Percentiles rank a stretch among this genome's conserved stretches.
Conservation (phyloP, 192 early-diverging fungal species). For the Pilaira anomala region DNA sequence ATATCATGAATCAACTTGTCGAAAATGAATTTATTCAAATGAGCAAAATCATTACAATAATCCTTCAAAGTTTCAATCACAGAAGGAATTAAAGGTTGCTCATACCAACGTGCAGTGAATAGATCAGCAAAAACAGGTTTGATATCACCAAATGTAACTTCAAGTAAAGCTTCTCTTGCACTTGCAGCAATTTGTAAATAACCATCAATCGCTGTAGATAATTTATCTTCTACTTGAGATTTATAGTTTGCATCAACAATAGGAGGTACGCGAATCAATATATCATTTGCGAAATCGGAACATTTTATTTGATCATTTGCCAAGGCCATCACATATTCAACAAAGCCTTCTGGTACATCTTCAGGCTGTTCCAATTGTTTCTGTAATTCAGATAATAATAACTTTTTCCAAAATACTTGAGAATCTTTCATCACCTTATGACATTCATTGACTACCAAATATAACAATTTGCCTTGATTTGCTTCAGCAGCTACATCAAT, state of each 20-base stretch:
- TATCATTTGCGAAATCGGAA: constrained; percentile 87
- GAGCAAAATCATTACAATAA: constrained; percentile 86
- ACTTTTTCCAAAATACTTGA: constrained; percentile 77
- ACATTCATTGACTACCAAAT: constrained; percentile 81
- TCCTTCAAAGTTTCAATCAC: constrained; percentile 94
- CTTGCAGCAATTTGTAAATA: constrained; percentile 87
- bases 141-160: constrained; percentile 83
- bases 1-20: constrained; percentile 82
- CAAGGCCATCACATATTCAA: constrained; percentile 94
- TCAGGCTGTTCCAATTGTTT: constrained; percentile 75
- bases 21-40: constrained; percentile 89
- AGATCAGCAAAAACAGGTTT: constrained; percentile 70
- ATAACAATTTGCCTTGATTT: constrained; percentile 85
- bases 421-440: constrained; percentile 77
- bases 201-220: constrained; percentile 79
- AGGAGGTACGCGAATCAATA: constrained; percentile 55
- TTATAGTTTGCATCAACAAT: constrained; percentile 59
- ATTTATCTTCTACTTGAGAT: constrained; percentile 56
- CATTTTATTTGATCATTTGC: constrained; percentile 92
- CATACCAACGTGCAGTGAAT: constrained; percentile 88
- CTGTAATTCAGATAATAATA: constrained; percentile 71
- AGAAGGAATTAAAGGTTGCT: constrained; percentile 79
- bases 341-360: constrained; percentile 79
- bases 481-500: constrained; percentile 83
- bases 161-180: constrained; percentile 70